Conservation (phyloP, 2,329 filamentous ascomycete genomes). For the Dactylellina drechsleri region DNA sequence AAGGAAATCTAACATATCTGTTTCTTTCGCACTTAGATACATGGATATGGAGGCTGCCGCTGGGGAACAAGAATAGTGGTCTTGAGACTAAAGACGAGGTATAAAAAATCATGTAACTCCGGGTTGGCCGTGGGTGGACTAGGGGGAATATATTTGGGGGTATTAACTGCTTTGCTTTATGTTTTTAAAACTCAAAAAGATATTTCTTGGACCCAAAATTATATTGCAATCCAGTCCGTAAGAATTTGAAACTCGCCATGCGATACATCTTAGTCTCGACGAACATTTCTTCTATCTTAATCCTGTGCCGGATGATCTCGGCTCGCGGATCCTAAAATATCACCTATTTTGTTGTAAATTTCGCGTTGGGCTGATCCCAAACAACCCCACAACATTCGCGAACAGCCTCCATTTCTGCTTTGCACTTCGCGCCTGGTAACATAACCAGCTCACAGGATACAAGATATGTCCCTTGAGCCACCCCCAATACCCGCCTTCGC, state of each 20-base stretch:
- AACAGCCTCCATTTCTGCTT: slow-evolving; percentile 16
- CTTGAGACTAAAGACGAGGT: too few species aligned
- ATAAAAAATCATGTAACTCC: too few species aligned
- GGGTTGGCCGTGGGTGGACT: too few species aligned
- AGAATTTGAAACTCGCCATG: too few species aligned
- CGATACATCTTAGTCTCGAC: too few species aligned
- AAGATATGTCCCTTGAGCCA: slow-evolving; percentile 29
- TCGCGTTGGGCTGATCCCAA: slow-evolving; percentile 5
- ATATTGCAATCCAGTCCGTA: too few species aligned
- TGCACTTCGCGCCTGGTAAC: background rate
- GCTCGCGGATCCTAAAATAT: too few species aligned
- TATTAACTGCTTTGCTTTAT: background rate
- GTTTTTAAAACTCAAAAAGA: background rate
- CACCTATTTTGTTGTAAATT: slow-evolving; percentile 14
- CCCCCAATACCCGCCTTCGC: slow-evolving; percentile 47
- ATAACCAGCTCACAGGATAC: slow-evolving; percentile 12
- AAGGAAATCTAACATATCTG: slow-evolving; percentile 4
- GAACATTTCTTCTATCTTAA: too few species aligned
- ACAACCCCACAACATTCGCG: slow-evolving; percentile 19
- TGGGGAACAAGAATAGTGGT: background rate
- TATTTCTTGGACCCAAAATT: background rate
- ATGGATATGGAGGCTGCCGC: slow-evolving; percentile 39
- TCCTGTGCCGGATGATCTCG: too few species aligned
- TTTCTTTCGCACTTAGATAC: slow-evolving; percentile 8
- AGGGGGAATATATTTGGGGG: background rate